A percentile compares a stretch with the other conserved stretches of the same genome.
Conservation (phyloP, 805 yeast species). For the Lachancea lanzarotensis region DNA sequence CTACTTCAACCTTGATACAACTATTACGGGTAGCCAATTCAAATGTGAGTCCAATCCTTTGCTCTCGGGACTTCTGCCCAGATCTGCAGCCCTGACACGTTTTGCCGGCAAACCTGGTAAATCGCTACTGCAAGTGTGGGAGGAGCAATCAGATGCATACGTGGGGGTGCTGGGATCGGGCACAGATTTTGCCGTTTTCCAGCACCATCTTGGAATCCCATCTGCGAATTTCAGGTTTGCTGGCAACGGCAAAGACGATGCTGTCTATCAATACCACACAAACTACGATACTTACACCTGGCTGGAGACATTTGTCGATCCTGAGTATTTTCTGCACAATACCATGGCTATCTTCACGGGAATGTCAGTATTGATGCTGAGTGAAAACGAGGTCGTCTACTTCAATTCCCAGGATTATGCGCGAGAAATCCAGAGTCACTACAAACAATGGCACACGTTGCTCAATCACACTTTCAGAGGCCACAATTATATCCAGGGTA, state of each 20-base stretch:
- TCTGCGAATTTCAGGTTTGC: conserved; percentile 45
- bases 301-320: conserved; percentile 48
- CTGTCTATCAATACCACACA: conserved; percentile 42
- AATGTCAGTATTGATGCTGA: conserved; percentile 43
- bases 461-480: conserved; percentile 22
- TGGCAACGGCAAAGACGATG: conserved; percentile 35
- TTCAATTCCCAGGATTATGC: conserved; percentile 45
- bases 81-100: conserved; percentile 43
- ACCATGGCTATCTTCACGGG: conserved; percentile 56
- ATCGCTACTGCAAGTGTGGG: conserved; percentile 46
- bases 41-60: conserved; percentile 50
- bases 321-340: conserved; percentile 47
- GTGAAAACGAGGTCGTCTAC: conserved; percentile 52
- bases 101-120: conserved; percentile 34
- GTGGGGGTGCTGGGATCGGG: conserved; percentile 43
- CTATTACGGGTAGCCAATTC: conserved; percentile 47
- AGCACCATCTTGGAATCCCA: conserved; percentile 62
- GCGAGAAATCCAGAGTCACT: conserved; percentile 36
- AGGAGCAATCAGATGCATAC: conserved; percentile 30
- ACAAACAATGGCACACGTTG: conserved; percentile 18
- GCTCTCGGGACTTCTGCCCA: conserved; percentile 38
- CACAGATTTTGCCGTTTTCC: conserved; percentile 54
- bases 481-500: conserved; percentile 12
- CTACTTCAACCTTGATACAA: conserved; percentile 42
- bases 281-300: conserved; percentile 55